Percentiles rank a stretch among this genome's conserved stretches.
Conservation (phyloP, 1,139 yeast genomes). For the Lodderomyces oxycetoniae region DNA sequence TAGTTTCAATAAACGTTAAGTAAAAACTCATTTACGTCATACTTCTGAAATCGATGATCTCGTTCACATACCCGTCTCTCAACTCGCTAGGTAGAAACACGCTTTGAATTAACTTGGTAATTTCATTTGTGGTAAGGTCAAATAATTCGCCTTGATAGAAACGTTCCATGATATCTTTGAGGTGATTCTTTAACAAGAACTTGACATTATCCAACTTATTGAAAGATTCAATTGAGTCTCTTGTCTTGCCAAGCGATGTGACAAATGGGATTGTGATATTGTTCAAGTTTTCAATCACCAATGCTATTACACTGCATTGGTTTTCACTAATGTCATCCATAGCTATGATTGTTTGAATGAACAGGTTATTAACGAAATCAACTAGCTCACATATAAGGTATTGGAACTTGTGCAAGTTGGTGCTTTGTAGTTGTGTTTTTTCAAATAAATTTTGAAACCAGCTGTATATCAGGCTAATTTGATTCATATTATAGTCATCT, state of each 20-base stretch:
- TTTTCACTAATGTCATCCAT: conserved; percentile 35
- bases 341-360: conserved; percentile 24
- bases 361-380: conserved; percentile 29
- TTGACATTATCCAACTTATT: conserved; percentile 43
- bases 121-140: conserved; percentile 65
- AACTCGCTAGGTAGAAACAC: conserved; percentile 70
- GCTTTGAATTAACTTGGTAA: conserved; percentile 50
- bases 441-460: conserved; percentile 26
- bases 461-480: conserved; percentile 19
- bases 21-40: too few species aligned
- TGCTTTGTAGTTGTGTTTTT: conserved; percentile 19
- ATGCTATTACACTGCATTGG: conserved; percentile 29
- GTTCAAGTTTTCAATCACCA: conserved; percentile 22
- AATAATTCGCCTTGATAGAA: conserved; percentile 72
- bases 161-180: conserved; percentile 64
- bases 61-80: conserved; percentile 57
- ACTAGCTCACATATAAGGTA: conserved; percentile 24
- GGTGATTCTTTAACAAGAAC: conserved; percentile 47
- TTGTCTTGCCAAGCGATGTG: conserved; percentile 15
- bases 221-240: conserved; percentile 24
- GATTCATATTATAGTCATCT: conserved; percentile 21
- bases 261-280: conserved; percentile 18
- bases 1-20: background rate
- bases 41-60: conserved; percentile 40
- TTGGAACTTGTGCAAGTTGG: conserved; percentile 28